Conservation (phyloP, 164 flowering plant genomes). For the Santalum album region DNA sequence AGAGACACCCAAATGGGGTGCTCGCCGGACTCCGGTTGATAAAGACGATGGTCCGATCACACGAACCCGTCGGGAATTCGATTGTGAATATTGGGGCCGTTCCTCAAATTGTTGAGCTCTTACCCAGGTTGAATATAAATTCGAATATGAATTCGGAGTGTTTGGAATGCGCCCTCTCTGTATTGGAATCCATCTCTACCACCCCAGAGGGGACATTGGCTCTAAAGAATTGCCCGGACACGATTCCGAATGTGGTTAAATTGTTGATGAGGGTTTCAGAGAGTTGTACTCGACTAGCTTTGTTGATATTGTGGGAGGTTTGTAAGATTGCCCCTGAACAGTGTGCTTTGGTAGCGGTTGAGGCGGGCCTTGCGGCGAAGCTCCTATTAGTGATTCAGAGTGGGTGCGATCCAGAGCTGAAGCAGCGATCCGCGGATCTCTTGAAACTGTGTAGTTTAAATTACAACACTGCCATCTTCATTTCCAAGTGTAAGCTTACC, state of each 20-base stretch:
- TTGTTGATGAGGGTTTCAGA: conserved; percentile 74
- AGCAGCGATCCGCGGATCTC: conserved; percentile 75
- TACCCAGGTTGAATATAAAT: conserved; percentile 51
- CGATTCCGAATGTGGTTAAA: conserved; percentile 64
- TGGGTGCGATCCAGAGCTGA: conserved; percentile 65
- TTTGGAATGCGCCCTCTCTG: conserved; percentile 51
- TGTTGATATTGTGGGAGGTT: conserved; percentile 70
- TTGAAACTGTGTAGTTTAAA: conserved; percentile 79
- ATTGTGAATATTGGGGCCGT: conserved; percentile 67
- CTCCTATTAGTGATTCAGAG: conserved; percentile 88
- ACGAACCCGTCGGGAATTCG: conserved; percentile 38
- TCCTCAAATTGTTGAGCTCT: conserved; percentile 56
- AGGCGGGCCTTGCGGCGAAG: conserved; percentile 83
- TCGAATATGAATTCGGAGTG: conserved; percentile 64
- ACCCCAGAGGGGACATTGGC: conserved; percentile 56
- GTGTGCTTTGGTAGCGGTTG: conserved; percentile 67
- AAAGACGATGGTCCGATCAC: conserved; percentile 36
- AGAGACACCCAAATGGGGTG: conserved; percentile 47
- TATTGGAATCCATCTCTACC: conserved; percentile 46
- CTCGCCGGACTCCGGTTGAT: conserved; percentile 59
- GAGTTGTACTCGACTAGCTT: conserved; percentile 60
- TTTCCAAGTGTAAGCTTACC: conserved; percentile 93
- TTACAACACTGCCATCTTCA: conserved; percentile 67
- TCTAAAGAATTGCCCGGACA: conserved; percentile 47
- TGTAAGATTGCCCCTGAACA: conserved; percentile 72